Conservation (phyloP, 257 asterid genomes). For the Jaltomata sinuosa region DNA sequence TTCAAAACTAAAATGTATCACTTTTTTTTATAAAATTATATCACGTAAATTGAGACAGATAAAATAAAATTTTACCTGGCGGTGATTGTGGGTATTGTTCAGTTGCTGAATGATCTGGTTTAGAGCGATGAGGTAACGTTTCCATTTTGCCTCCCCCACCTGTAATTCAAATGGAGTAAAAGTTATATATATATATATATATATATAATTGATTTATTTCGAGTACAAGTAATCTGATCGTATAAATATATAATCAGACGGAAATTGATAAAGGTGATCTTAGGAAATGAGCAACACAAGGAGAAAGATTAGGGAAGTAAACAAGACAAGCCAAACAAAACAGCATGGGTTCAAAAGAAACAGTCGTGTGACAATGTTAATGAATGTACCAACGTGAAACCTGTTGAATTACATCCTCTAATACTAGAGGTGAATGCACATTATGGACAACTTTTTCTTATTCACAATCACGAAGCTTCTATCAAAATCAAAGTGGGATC, state of each 20-base stretch:
- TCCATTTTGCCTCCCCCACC: not conserved
- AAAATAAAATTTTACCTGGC: not conserved
- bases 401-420: not conserved
- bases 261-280: not conserved
- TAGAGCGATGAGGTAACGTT: fast-evolving
- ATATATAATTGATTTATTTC: not conserved
- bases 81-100: not conserved
- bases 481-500: too few relatives aligned
- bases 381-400: not conserved
- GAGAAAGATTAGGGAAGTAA: not conserved
- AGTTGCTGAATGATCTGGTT: not conserved
- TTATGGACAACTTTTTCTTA: too few relatives aligned
- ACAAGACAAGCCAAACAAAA: not conserved
- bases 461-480: not conserved
- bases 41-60: not conserved
- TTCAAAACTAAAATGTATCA: too few relatives aligned
- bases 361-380: not conserved
- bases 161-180: not conserved
- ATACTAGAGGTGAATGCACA: not conserved
- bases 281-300: not conserved
- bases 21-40: too few relatives aligned
- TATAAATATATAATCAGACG: not conserved
- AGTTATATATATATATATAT: not conserved
- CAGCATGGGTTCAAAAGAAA: not conserved
- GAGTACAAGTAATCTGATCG: not conserved